A percentile compares a stretch with the other conserved stretches of the same genome.
phyloP scores from a whole-genome alignment of 2,329 filamentous ascomycete species.

The Cladosporium colombiae region DNA sequence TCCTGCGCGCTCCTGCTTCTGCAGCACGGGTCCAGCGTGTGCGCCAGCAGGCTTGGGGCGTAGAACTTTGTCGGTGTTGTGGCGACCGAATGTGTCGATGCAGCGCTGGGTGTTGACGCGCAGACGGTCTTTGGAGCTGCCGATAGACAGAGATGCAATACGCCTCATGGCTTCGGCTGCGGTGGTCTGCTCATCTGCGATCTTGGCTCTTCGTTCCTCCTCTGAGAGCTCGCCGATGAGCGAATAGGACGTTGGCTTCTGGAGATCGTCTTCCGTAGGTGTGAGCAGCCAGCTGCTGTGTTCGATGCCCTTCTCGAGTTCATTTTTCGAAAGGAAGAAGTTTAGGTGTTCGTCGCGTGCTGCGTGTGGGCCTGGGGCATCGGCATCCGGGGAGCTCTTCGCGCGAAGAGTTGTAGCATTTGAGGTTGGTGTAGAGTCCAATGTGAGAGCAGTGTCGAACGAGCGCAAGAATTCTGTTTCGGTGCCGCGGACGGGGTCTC shows the following conservation, averaged over 20 bases:
- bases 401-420: slow-evolving; percentile 24
- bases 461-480: slow-evolving; percentile 82
- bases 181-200: slow-evolving; percentile 46
- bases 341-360: slow-evolving; percentile 60
- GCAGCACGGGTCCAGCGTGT: slow-evolving; percentile 39
- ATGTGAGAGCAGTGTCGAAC: slow-evolving; percentile 62
- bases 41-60: slow-evolving; percentile 58
- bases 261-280: slow-evolving; percentile 45
- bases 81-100: slow-evolving; percentile 84
- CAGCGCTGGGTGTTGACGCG: slow-evolving; percentile 83
- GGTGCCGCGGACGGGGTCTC: slow-evolving; percentile 77
- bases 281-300: slow-evolving; percentile 69
- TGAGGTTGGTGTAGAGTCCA: slow-evolving; percentile 31
- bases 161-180: slow-evolving; percentile 75
- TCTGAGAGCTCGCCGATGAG: slow-evolving; percentile 27
- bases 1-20: slow-evolving; percentile 67
- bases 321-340: slow-evolving; percentile 68
- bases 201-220: slow-evolving; percentile 47
- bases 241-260: not conserved
- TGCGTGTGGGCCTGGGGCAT: slow-evolving; percentile 15
- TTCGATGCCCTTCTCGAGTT: slow-evolving; percentile 66
- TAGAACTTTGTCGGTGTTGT: slow-evolving; percentile 76
- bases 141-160: slow-evolving; percentile 76
- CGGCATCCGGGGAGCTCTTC: slow-evolving; percentile 10
- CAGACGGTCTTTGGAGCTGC: slow-evolving; percentile 73